Base-by-base conservation (phyloP, 352 stramenopile genomes). In the Pythium apleroticum region DNA sequence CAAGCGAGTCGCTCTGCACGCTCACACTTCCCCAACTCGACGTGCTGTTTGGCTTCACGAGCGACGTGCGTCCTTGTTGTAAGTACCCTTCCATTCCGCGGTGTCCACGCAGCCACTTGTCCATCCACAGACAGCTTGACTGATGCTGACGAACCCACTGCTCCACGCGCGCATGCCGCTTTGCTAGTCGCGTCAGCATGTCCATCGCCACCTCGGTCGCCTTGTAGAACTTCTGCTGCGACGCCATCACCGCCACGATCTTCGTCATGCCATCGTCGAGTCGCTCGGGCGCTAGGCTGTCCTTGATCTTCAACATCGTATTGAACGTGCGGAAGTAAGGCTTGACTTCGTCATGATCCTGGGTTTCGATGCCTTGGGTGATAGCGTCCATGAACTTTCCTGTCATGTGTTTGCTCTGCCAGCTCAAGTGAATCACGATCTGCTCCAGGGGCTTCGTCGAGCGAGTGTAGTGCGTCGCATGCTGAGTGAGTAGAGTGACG, bases 301-400 rank as follows among this genome's bases (percentile, higher is more conserved):
- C 86, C 15, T 82, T 78, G 28, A 94, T 76, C 62, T 92, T 93
- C 20, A 95, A 65, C 12, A 96, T 57, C 55, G 85, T 79, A 37
- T 89, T 91, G 7, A 96, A 60, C n/a, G 85, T 91, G 14, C 88
- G 88, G 60, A 96, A 95, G 48, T 90, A 95, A n/a, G 86, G 72
- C 50, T 96, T 96, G 50, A 96, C 76, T 45, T 95, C 86, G 30
- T 95, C 82, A 57, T 95, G 83, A 60, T 96, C 86, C 54, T 93
- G 79, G 28, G 69, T 65, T 60, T 95, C 81, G 15, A 96, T 86
- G n/a, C 83, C 86, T 33, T 82, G 68, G 57, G 89, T 77, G 58
- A 96, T 84, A 20, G 66, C 78, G 39, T 91, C 72, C 43, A 91
- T 54, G 35, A 92, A 89, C 17, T 77, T 63, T 1, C 59, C 46